Conservation (phyloP, 345 rosid species). For the Pistacia integerrima region DNA sequence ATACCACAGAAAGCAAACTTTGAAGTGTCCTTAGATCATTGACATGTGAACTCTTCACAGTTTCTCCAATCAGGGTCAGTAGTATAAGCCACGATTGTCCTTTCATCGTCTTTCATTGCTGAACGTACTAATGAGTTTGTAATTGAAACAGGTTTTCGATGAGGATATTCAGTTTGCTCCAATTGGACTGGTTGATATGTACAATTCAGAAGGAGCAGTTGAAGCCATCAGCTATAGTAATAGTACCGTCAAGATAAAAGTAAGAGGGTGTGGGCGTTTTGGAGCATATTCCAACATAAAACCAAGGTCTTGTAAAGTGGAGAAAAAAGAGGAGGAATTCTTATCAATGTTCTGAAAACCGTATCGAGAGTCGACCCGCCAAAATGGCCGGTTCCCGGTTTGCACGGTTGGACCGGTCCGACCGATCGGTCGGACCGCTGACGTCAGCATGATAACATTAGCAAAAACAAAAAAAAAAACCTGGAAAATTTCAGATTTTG, state of each 20-base stretch:
- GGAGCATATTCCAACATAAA: constrained; percentile 12
- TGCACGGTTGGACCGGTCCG: too few species aligned
- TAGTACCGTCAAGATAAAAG: not conserved
- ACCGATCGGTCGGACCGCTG: too few species aligned
- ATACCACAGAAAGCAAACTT: not conserved
- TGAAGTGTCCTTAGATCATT: not conserved
- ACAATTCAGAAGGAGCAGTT: constrained; percentile 33
- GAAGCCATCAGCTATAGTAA: constrained; percentile 2
- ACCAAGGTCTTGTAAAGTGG: constrained; percentile 2
- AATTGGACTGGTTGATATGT: constrained; percentile 36
- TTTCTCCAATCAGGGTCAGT: not conserved
- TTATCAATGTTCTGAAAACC: too few species aligned
- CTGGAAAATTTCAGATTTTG: too few species aligned
- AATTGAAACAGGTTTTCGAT: constrained; percentile 9
- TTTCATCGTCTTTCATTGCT: not conserved
- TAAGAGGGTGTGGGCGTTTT: constrained; percentile 19
- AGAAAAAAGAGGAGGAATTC: not conserved
- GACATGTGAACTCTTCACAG: not conserved
- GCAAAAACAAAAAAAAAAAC: too few species aligned
- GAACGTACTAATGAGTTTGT: not conserved
- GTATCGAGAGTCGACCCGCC: too few species aligned
- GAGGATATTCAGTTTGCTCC: constrained; percentile 31
- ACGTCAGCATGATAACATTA: too few species aligned
- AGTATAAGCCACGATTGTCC: not conserved
- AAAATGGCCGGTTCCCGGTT: too few species aligned